Evolutionary conservation across 148 eudicot genomes (phyloP), one percentile per base, ranked within the genome.

Genomic region (Talinum fruticosum): DNA sequence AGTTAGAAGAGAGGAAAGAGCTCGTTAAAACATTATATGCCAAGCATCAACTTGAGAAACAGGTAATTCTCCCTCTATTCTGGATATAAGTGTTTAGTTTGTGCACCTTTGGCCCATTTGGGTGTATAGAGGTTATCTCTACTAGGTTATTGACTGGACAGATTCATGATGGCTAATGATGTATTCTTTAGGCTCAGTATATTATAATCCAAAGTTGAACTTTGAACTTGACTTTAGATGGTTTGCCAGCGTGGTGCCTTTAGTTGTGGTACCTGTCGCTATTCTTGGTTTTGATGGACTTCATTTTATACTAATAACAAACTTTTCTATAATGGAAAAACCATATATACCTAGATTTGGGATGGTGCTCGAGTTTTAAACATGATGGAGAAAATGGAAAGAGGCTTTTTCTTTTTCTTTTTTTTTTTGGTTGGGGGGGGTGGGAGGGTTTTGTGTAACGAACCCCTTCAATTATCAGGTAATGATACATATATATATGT

Each of bases 1-100:
- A 93, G 80, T 75, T 93, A 80, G 99, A 91, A 77, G 97, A 89
- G 80, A 91, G 90, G 82, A 91, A 89, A 83, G 98, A 89, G 82
- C 49, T 90, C 86, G 89, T 87, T 49, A 90, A 88, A 80, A 87
- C 95, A 24, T 79, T 91, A 54, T 96, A 93, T 81, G 72, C 84
- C 33, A 93, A 96, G 87, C 98, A 84, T 88, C 98, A 93, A 82
- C 83, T 80, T 34, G 99, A 96, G 85, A 96, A 93, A 82, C 98
- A 93, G 97, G 99, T 91, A 80, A 47, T 29, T 68, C 57, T 71
- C 57, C 35, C 30, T 10, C 35, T 0, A 5, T n/a, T 2, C 71
- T 36, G 10, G 45, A 15, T 30, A 5, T 14, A 7, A 10, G 47
- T 19, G 29, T 36, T 35, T 12, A 68, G 64, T 68, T 35, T 68